Evolutionary conservation across 352 stramenopile genomes (phyloP).

Genomic region (Hyaloperonospora arabidopsidis): DNA sequence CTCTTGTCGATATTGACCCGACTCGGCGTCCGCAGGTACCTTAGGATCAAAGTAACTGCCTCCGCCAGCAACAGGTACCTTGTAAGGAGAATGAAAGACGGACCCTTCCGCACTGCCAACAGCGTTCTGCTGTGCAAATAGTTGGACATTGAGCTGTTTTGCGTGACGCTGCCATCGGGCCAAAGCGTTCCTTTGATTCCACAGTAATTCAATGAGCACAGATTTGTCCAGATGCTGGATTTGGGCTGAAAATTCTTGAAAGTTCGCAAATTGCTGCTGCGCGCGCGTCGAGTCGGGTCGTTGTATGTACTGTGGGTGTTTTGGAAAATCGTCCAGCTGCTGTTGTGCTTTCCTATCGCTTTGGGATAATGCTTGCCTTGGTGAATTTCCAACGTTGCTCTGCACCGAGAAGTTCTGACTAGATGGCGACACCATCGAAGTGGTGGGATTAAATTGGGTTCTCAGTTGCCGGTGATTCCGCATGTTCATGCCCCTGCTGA

Average conservation of each 20-base stretch:
- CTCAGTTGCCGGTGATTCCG: slow-evolving; percentile 14
- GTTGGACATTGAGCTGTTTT: slow-evolving; percentile 44
- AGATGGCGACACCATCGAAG: slow-evolving; percentile 10
- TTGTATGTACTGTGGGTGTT: slow-evolving; percentile 24
- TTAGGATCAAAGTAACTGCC: slow-evolving; percentile 23
- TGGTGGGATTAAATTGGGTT: slow-evolving; percentile 15
- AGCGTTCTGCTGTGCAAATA: slow-evolving; percentile 23
- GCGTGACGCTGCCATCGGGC: slow-evolving; percentile 53
- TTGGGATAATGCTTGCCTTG: slow-evolving; percentile 9
- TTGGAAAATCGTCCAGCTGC: slow-evolving; percentile 10
- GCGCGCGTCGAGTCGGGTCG: slow-evolving; percentile 26
- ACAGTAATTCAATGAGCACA: slow-evolving; percentile 61
- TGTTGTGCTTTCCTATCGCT: slow-evolving; percentile 22
- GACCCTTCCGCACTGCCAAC: slow-evolving; percentile 14
- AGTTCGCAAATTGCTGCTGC: slow-evolving; percentile 23
- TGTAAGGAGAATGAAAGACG: slow-evolving; percentile 31
- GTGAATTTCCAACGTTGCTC: slow-evolving; percentile 15
- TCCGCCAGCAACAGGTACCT: slow-evolving; percentile 21
- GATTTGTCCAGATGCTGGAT: slow-evolving; percentile 63
- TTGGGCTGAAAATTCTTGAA: slow-evolving; percentile 60
- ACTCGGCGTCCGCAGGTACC: slow-evolving; percentile 39
- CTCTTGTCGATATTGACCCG: slow-evolving; percentile 39
- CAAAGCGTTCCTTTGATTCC: slow-evolving; percentile 58
- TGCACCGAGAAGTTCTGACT: slow-evolving; percentile 17
- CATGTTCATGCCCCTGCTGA: slow-evolving; percentile 13